Conservation (phyloP, 2,329 filamentous ascomycete genomes). For the Leptodontidium sp. region DNA sequence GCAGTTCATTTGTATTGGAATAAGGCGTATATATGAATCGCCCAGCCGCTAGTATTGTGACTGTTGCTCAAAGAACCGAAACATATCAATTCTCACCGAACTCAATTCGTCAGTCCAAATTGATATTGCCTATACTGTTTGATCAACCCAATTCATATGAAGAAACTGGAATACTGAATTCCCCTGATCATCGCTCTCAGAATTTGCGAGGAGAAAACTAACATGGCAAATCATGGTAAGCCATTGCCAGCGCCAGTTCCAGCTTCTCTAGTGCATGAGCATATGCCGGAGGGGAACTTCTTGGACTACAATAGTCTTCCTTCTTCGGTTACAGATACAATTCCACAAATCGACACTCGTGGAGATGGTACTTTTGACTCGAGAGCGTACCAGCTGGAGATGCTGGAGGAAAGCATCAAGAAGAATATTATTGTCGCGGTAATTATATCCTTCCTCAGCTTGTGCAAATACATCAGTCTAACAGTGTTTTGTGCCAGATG, state of each 20-base stretch:
- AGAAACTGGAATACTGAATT: not conserved
- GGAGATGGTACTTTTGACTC: conserved; percentile 5
- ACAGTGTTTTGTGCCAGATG: conserved; percentile 13
- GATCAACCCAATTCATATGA: conserved; percentile 6
- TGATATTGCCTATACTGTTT: not conserved
- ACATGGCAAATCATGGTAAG: conserved; percentile 7
- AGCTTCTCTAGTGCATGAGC: conserved; percentile 10
- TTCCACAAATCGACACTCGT: not conserved
- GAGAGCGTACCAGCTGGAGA: conserved; percentile 22
- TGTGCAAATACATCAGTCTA: not conserved
- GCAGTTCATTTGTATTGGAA: conserved; percentile 7
- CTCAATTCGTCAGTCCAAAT: conserved; percentile 13
- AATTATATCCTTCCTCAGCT: conserved; percentile 9
- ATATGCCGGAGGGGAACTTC: conserved; percentile 9
- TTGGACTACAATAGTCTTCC: conserved; percentile 5
- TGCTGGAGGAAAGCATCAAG: conserved; percentile 25
- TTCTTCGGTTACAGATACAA: not conserved
- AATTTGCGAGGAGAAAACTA: conserved; percentile 8
- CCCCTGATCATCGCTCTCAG: conserved; percentile 6
- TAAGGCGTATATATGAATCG: conserved; percentile 3
- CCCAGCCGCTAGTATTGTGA: conserved; percentile 8
- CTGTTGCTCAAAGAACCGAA: conserved; percentile 12
- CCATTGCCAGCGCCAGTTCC: conserved; percentile 8
- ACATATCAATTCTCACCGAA: not conserved
- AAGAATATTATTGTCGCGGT: conserved; percentile 23